Evolutionary conservation across 2,329 filamentous ascomycete species (phyloP), one percentile per base, ranked within the genome.

Genomic region (Penicillium sp.): DNA sequence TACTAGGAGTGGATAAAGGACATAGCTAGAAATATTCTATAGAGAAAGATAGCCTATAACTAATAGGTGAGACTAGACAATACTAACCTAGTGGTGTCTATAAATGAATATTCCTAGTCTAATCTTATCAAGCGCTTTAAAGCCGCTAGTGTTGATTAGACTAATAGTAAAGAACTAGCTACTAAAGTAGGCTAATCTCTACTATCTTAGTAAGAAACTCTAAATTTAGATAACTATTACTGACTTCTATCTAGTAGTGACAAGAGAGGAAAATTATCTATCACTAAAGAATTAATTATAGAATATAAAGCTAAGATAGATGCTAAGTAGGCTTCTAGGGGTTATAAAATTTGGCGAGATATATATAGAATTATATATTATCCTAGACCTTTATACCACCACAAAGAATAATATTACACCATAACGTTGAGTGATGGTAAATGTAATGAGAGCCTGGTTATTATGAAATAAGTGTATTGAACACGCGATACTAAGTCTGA

Each of bases 31-130:
- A 36, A 46, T 54, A 39, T 62, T 52, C 30, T 62, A 32, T 51
- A 37, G 29, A 51, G 53, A 34, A 65, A 62, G 48, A 45, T 37
- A 55, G 46, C 46, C 49, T 52, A 43, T 23, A 61, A 59, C 45
- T 55, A 47, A 62, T 52, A 44, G 41, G 56, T 64, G 17, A 56
- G 57, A 42, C 34, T 48, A 27, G 56, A 66, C 55, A 45, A 66
- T 46, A 67, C 60, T 30, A 42, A 23, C 37, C 52, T 54, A 50
- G 59, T 49, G 33, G 33, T 36, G 33, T 40, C 42, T 51, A 42
- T 21, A 7, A 20, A 2, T 41, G 21, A 37, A 29, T 6, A 12
- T 34, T 36, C 33, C 18, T 12, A 36, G 33, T 36, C 33, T 36
- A 17, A 20, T 36, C 18, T 36, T 36, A 36, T 36, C 18, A 36